A percentile compares a stretch with the other conserved stretches of the same genome.
Conservation (phyloP, 352 stramenopile species). For the Pythium myriotylum region DNA sequence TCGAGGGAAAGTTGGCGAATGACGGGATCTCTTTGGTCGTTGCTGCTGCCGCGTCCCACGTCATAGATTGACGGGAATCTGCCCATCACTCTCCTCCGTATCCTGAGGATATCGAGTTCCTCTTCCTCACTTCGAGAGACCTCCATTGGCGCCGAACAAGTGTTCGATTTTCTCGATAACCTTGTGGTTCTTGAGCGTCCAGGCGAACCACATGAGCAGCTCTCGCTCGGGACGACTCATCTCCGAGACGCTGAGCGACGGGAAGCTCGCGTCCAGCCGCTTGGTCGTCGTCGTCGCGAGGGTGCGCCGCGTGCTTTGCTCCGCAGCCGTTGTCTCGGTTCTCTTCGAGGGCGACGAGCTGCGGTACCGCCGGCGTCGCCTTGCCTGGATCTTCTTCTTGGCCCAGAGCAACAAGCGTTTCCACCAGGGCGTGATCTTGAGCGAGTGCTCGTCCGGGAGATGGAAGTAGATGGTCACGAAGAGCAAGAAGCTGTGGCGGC, state of each 20-base stretch:
- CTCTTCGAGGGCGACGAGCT: constrained; percentile 6
- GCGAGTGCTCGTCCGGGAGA: constrained; percentile 18
- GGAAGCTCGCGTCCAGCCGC: constrained; percentile 2
- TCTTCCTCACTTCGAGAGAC: constrained; percentile 7
- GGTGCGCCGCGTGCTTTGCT: constrained; percentile 16
- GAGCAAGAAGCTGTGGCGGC: constrained; percentile 53
- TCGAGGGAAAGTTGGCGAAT: constrained; percentile 5
- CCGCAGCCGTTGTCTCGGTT: constrained; percentile 1
- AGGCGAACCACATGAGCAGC: constrained; percentile 54
- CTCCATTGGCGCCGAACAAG: constrained; percentile 26
- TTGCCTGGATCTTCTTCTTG: constrained; percentile 12
- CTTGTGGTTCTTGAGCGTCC: constrained; percentile 54
- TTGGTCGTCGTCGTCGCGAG: neutral
- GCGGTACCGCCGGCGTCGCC: neutral
- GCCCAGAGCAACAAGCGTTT: constrained; percentile 4
- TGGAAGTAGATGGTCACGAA: constrained; percentile 57
- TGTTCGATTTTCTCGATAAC: constrained; percentile 39
- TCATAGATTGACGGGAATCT: neutral
- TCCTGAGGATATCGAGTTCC: neutral
- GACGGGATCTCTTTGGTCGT: neutral
- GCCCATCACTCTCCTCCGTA: too few species aligned
- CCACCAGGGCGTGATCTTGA: constrained; percentile 1
- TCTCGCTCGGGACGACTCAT: constrained; percentile 45
- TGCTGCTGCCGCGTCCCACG: too few species aligned
- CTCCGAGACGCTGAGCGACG: constrained; percentile 20